Evolutionary conservation across 495 filamentous ascomycete genomes (phyloP).

Genomic region (Neurospora discreta): DNA sequence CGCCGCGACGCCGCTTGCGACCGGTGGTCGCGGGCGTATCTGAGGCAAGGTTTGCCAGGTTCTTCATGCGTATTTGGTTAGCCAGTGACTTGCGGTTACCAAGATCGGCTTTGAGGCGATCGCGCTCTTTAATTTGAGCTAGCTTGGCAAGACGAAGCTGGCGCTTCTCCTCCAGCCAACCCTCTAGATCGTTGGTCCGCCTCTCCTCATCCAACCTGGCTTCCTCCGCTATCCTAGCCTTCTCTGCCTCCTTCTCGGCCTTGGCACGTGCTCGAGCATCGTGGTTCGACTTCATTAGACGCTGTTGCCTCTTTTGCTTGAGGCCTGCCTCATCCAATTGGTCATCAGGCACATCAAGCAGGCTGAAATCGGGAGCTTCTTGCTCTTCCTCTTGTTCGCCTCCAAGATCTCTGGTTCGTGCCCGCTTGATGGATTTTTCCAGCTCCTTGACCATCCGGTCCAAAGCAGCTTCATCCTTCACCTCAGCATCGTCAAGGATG

Average conservation of each 20-base stretch:
- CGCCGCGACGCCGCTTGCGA: conserved; percentile 68
- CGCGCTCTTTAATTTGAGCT: conserved; percentile 82
- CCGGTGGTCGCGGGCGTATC: conserved; percentile 58
- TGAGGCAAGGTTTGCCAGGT: conserved; percentile 88
- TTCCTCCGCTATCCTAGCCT: conserved; percentile 68
- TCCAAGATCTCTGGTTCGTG: conserved; percentile 84
- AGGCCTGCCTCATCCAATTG: conserved; percentile 81
- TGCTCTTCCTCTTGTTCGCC: conserved; percentile 65
- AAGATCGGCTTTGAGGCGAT: conserved; percentile 81
- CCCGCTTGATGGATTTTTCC: conserved; percentile 76
- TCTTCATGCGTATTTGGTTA: conserved; percentile 95
- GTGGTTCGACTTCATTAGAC: conserved; percentile 84
- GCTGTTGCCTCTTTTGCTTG: conserved; percentile 84
- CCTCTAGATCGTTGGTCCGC: conserved; percentile 70
- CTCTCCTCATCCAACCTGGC: conserved; percentile 72
- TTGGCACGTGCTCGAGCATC: conserved; percentile 87
- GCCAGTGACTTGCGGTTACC: conserved; percentile 94
- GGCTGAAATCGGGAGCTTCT: conserved; percentile 70
- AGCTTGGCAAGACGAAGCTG: conserved; percentile 62
- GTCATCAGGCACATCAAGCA: conserved; percentile 84
- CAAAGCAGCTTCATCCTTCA: conserved; percentile 78
- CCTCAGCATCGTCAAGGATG: conserved; percentile 76
- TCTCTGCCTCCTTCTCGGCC: conserved; percentile 88
- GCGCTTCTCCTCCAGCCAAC: conserved; percentile 75
- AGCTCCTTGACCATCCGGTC: conserved; percentile 76